These are phyloP conservation scores for Dendrothele bispora DNA, from an alignment of 768 basidiomycete species.

Conservation along the genomic window DNA sequence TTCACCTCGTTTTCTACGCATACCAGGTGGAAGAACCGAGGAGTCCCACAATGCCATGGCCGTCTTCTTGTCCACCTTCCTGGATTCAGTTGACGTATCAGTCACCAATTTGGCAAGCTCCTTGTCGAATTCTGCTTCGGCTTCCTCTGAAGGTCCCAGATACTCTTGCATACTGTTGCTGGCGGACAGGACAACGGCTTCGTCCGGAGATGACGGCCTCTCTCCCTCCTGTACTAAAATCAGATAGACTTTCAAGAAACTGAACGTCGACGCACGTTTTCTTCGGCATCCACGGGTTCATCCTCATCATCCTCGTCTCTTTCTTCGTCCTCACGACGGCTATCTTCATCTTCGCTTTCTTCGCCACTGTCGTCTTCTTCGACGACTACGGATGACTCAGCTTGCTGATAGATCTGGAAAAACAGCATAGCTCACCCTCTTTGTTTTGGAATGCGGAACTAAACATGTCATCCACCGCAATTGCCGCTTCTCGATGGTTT, in stretches of 20 bases:
- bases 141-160: slow-evolving; percentile 84
- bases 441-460: slow-evolving; percentile 53
- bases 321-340: slow-evolving; percentile 40
- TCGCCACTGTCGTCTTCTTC: slow-evolving; percentile 60
- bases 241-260: not conserved
- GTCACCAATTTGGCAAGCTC: slow-evolving; percentile 95
- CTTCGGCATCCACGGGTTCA: slow-evolving; percentile 56
- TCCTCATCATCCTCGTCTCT: slow-evolving; percentile 59
- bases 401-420: not conserved
- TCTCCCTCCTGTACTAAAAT: slow-evolving; percentile 48
- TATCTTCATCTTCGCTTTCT: slow-evolving; percentile 46
- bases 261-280: slow-evolving; percentile 6
- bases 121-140: slow-evolving; percentile 90
- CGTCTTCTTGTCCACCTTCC: slow-evolving; percentile 87
- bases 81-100: slow-evolving; percentile 77
- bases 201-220: slow-evolving; percentile 81
- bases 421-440: slow-evolving; percentile 40
- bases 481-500: slow-evolving; percentile 85
- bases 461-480: slow-evolving; percentile 89
- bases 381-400: slow-evolving; percentile 11
- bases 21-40: slow-evolving; percentile 66
- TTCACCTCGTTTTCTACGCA: slow-evolving; percentile 65
- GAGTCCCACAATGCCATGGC: slow-evolving; percentile 89
- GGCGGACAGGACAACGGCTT: slow-evolving; percentile 66
- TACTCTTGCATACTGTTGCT: slow-evolving; percentile 60